Evolutionary conservation across 140 eudicot species (phyloP), one percentile per base, ranked within the genome.

Genomic region (Bidens hawaiensis): DNA sequence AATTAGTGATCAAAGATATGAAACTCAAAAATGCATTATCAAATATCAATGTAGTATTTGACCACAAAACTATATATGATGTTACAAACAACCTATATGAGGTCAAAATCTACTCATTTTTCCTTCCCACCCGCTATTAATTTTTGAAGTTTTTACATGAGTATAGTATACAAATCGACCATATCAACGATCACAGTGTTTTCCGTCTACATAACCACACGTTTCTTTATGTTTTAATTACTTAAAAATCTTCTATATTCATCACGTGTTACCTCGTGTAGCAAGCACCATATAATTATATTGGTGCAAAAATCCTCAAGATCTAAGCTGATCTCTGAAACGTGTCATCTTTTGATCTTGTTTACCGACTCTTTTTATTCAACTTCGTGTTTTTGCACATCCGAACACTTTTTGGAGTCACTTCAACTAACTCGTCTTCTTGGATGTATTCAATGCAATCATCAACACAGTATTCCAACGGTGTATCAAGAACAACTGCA

Each of bases 391-490:
- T 86, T 60, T 90, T 86, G 81, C 80, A 73, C 94, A 90, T 90
- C 10, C 94, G 71, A 56, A 90, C 83, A 22, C 88, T 74, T 56
- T 41, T 36, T 4, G 95, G 96, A 48, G 96, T 84, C 33, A 86
- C 88, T 70, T 90, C 97, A 56, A 86, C 96, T 5, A 90, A 78
- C 66, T 90, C 97, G 64, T 90, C 96, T 75, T 90, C 97, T 79
- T 90, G 97, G 80, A 90, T 90, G 82, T 87, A 90, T 73, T 90
- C 95, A 5, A 90, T 90, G 78, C 97, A 90, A 72, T 90, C 97
- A 69, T 90, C 97, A 51, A 90, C 78, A 84, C 97, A 87, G 65
- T 84, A 90, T 28, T 90, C 94, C 84, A 87, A 8, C 1, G 95
- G 95, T 1, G 94, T 81, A 60, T 87, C 97, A 46, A 90, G 90